Base-by-base conservation (phyloP, 2,329 filamentous ascomycete species). In the Penicillium psychrosexuale region DNA sequence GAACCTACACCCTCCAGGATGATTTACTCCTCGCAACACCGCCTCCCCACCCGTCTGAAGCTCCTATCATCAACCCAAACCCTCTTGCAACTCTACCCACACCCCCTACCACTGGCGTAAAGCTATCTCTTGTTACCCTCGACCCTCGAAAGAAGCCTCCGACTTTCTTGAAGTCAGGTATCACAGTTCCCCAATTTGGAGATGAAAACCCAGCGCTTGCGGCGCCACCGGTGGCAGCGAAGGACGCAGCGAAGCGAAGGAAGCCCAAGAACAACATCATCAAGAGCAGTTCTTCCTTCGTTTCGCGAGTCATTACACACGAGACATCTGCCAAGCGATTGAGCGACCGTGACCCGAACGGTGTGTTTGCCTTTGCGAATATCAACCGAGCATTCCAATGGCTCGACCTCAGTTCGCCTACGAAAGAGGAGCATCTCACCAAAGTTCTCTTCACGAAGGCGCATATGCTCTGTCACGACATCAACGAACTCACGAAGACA, bases 251-350 rank as follows among this genome's bases (percentile, higher is more conserved):
- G 24, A 97, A 97, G 79, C 83, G 85, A 70, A 84, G 87, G 68
- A 99, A 99, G 73, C 94, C 94, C 2, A 99, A 97, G 81, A 97
- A 93, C 75, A 97, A 95, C 72, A 94, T 99, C 72, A 87, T 93
- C 49, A 99, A 99, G 80, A 97, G 91, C 77, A 97, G 96, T 73
- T 99, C 94, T 9, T 96, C 93, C 0, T 99, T 97, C 69, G 94
- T 99, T 30, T 97, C 93, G n/a, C 81, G 94, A 51, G 93, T 97
- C 31, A 96, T 97, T 61, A 87, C 91, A 15, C 90, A 96, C 67
- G 94, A 99, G 66, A 81, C 82, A 5, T 74, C 95, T 51, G 81
- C 83, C 22, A 96, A 94, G 74, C 86, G 89, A 61, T 74, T 97
- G 59, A 83, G 84, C 46, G 94, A 97, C 31, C 86, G 90, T 59